phyloP scores from a whole-genome alignment of 305 asterid genomes.

The Fraxinus nigra region DNA sequence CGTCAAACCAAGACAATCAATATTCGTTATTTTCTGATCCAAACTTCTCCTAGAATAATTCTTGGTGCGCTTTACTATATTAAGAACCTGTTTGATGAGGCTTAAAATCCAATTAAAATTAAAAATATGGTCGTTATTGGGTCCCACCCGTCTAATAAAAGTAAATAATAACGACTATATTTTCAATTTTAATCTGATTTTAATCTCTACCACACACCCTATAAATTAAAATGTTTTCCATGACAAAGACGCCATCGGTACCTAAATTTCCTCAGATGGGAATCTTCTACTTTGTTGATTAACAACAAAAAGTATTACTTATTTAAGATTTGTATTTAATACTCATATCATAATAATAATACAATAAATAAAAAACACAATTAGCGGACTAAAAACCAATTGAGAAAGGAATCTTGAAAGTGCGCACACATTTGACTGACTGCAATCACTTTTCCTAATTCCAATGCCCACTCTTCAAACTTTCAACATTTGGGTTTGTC shows the following conservation, averaged over 20 bases:
- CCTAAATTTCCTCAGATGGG: not conserved
- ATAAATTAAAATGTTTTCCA: not conserved
- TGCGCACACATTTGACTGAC: conserved; percentile 20
- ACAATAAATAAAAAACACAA: not conserved
- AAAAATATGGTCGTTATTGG: too few species aligned
- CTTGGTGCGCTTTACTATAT: too few species aligned
- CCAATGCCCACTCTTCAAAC: conserved; percentile 26
- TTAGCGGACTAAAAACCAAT: conserved; percentile 21
- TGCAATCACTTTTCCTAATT: conserved; percentile 31
- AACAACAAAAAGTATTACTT: not conserved
- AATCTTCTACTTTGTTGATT: not conserved
- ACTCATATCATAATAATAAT: not conserved
- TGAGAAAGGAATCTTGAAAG: conserved; percentile 30
- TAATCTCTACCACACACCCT: too few species aligned
- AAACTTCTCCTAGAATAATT: too few species aligned
- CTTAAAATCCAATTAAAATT: too few species aligned
- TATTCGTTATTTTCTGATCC: too few species aligned
- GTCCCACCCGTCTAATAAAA: too few species aligned
- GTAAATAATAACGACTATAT: too few species aligned
- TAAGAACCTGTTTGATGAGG: too few species aligned
- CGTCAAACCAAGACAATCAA: not conserved
- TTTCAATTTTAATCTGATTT: too few species aligned
- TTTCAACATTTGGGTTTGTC: conserved; percentile 13
- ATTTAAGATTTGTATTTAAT: not conserved
- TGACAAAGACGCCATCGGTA: not conserved